These are phyloP conservation scores for Yamadazyma diospyri DNA, from an alignment of 1,139 yeast genomes.

Conservation along the genomic window DNA sequence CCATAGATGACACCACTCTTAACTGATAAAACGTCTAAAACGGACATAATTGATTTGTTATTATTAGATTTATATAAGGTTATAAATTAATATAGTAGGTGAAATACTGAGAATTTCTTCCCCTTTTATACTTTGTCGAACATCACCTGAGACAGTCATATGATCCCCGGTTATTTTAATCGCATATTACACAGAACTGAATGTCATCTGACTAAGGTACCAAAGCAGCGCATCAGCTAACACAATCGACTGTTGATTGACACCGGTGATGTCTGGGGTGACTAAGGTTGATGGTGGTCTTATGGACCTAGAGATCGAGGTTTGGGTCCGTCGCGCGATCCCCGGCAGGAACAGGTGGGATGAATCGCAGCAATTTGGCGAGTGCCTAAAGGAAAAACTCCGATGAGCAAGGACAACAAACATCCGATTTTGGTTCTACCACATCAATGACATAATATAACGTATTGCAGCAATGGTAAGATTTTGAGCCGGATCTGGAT, in stretches of 20 bases:
- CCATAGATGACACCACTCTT: slow-evolving; percentile 99
- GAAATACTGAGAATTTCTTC: slow-evolving; percentile 5
- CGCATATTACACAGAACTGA: neutral
- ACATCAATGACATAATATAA: slow-evolving; percentile 2
- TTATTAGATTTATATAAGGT: slow-evolving; percentile 1
- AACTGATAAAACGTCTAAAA: slow-evolving; percentile 69
- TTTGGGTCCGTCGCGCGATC: no score
- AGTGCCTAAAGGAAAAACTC: no score
- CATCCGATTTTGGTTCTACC: slow-evolving; percentile 2
- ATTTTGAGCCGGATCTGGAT: no score
- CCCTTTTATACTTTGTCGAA: slow-evolving; percentile 8
- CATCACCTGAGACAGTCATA: slow-evolving; percentile 8
- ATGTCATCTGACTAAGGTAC: neutral
- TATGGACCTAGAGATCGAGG: no score
- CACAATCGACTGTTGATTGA: no score
- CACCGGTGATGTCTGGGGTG: no score
- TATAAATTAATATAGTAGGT: no score
- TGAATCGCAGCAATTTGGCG: no score
- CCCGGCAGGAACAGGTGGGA: no score
- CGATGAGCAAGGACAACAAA: slow-evolving; percentile 6
- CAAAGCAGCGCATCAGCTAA: no score
- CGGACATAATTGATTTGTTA: slow-evolving; percentile 27
- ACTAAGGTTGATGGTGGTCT: no score
- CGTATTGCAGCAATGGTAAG: no score
- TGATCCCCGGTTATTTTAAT: slow-evolving; percentile 1